phyloP scores from a whole-genome alignment of 176 grass and related monocot genomes.

The Microstegium vimineum region DNA sequence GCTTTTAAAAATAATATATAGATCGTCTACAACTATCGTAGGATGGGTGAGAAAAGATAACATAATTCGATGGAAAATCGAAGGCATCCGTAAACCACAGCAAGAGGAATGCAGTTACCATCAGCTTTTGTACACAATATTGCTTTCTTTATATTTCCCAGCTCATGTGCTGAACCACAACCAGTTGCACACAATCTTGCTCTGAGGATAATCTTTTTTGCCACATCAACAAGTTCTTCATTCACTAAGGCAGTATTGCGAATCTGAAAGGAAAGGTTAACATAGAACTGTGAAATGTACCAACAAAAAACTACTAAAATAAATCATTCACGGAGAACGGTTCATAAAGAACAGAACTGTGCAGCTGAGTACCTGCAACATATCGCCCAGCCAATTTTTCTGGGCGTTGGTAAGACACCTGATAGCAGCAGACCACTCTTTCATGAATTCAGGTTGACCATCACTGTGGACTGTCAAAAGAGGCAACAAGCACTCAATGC shows the following conservation, averaged over 20 bases:
- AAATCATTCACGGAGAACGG: conserved; percentile 13
- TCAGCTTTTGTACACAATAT: conserved; percentile 66
- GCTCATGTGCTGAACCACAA: conserved; percentile 47
- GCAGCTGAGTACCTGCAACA: conserved; percentile 48
- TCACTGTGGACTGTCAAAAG: conserved; percentile 45
- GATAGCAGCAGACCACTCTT: conserved; percentile 69
- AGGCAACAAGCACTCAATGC: conserved; percentile 55
- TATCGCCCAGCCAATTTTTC: conserved; percentile 57
- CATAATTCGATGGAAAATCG: background rate
- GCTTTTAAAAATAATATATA: background rate
- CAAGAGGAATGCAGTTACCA: conserved; percentile 51
- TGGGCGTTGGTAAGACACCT: conserved; percentile 51
- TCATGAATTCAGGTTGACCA: conserved; percentile 41
- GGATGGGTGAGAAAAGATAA: background rate
- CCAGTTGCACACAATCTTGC: conserved; percentile 55
- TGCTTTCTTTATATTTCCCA: conserved; percentile 50
- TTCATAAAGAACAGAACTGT: background rate
- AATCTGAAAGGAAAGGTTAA: conserved; percentile 51
- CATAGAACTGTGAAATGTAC: background rate
- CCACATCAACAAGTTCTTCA: conserved; percentile 31
- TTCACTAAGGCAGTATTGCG: conserved; percentile 19
- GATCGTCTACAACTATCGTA: background rate
- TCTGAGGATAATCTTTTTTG: conserved; percentile 67
- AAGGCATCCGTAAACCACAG: conserved; percentile 14
- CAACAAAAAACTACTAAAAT: background rate